Evolutionary conservation across 1,284 basidiomycete species (phyloP), one percentile per base, ranked within the genome.

Genomic region (Ceratobasidium papillatum): DNA sequence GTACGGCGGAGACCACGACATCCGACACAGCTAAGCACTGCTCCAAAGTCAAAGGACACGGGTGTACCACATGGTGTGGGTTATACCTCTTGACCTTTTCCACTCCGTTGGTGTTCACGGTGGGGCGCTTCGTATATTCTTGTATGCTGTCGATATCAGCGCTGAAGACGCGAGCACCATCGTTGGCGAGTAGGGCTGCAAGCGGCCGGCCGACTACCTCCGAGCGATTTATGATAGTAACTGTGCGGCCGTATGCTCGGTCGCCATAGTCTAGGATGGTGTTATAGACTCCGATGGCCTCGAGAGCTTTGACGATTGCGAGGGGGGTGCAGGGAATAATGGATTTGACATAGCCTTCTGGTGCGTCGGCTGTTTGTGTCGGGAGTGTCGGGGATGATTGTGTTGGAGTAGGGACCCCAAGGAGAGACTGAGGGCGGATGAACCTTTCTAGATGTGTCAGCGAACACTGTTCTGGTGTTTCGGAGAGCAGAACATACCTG

Each of bases 291-390:
- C 95, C 93, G 56, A 93, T 86, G 78, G 91, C 87, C 81, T 99
- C 97, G 36, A 99, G 86, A 77, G 91, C 94, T 84, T 99, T 99
- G 78, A 97, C 96, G 80, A 99, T 93, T 1, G 95, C 97, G 30
- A 99, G 88, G 0, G 97, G 96, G 1, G 97, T 99, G 83, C 97
- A 99, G 0, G 97, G 97, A 43, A 99, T 88, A 80, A 99, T 96
- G 17, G 94, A 96, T 83, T 97, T 97, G 80, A 94, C 93, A 76
- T 90, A 91, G 17, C 94, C 94, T 0, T 89, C 82, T 1, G 95
- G 94, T 1, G 73, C 76, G n/a, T 71, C 75, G 27, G 76, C 51
- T 47, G 77, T 74, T 71, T 61, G 72, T 47, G 76, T 75, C 45
- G 41, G 73, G 52, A 76, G 34, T 74, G 75, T 61, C 25, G 68